These are phyloP conservation scores for Apiospora arundinis DNA, from an alignment of 2,329 filamentous ascomycete species.

Conservation along the genomic window DNA sequence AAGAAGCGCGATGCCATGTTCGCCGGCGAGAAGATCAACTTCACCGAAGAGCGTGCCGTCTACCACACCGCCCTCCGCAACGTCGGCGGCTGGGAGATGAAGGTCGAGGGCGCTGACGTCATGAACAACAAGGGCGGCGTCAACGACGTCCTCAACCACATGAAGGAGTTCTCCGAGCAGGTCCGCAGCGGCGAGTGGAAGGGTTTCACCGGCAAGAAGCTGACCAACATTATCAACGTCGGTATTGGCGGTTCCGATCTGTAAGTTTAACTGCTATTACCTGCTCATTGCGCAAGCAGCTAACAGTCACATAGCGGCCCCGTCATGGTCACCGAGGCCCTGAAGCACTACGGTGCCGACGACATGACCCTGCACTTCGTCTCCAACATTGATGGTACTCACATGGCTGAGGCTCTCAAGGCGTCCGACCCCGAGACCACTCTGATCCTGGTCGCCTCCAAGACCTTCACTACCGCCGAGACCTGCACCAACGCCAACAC, in stretches of 20 bases:
- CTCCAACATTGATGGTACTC: slow-evolving; percentile 98
- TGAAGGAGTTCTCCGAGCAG: slow-evolving; percentile 97
- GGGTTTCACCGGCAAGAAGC: slow-evolving; percentile 95
- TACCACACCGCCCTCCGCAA: slow-evolving; percentile 96
- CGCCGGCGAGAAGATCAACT: slow-evolving; percentile 97
- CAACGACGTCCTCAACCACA: slow-evolving; percentile 90
- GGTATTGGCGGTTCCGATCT: slow-evolving; percentile 98
- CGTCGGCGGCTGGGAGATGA: slow-evolving; percentile 78
- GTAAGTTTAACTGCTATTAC: slow-evolving; percentile 60
- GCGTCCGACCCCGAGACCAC: slow-evolving; percentile 94
- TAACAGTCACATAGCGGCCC: slow-evolving; percentile 71
- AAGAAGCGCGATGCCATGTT: slow-evolving; percentile 98
- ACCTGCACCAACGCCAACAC: slow-evolving; percentile 97
- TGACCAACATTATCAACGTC: slow-evolving; percentile 95
- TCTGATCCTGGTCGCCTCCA: slow-evolving; percentile 97
- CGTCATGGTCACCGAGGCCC: slow-evolving; percentile 97
- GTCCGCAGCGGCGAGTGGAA: slow-evolving; percentile 96
- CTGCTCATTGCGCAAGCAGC: not conserved
- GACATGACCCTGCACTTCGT: slow-evolving; percentile 95
- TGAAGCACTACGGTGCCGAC: slow-evolving; percentile 90
- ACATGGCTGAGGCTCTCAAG: slow-evolving; percentile 91
- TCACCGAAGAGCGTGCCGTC: slow-evolving; percentile 94
- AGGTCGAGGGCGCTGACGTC: slow-evolving; percentile 91
- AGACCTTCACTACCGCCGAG: slow-evolving; percentile 99
- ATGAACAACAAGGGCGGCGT: slow-evolving; percentile 89